A percentile compares a stretch with the other conserved stretches of the same genome.
These are phyloP conservation scores for Mycena metata DNA, from an alignment of 768 basidiomycete genomes.

Conservation along the genomic window DNA sequence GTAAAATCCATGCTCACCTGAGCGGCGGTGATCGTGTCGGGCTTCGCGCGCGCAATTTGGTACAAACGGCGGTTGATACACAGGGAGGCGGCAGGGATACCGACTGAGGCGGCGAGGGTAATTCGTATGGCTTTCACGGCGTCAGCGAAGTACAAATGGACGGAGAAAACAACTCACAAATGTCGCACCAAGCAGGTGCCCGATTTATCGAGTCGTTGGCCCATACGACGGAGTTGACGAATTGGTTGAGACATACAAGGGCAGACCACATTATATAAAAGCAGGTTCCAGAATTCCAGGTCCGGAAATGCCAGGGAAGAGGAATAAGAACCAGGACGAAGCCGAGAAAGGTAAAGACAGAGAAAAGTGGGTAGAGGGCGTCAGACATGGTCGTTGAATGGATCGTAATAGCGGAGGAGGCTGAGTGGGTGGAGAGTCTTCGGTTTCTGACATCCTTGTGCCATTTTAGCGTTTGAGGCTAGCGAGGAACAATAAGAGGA, in stretches of 20 bases:
- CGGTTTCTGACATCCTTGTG: no score
- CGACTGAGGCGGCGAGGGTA: conserved; percentile 57
- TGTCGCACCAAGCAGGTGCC: conserved; percentile 75
- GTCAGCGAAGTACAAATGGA: conserved; percentile 30
- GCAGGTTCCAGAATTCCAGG: conserved; percentile 63
- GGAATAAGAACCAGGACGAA: conserved; percentile 61
- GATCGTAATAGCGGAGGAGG: no score
- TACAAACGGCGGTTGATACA: conserved; percentile 68
- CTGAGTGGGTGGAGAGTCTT: no score
- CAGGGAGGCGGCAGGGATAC: conserved; percentile 60
- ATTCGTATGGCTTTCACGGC: conserved; percentile 61
- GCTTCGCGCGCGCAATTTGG: conserved; percentile 51
- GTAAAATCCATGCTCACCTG: conserved; percentile 50
- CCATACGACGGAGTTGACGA: conserved; percentile 72
- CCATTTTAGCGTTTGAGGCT: no score
- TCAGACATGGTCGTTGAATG: conserved; percentile 18
- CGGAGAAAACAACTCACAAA: conserved; percentile 55
- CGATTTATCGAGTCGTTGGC: conserved; percentile 52
- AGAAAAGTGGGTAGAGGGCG: conserved; percentile 47
- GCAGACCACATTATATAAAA: conserved; percentile 61
- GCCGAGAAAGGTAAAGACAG: conserved; percentile 53
- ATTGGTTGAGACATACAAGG: conserved; percentile 52
- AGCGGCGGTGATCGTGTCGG: conserved; percentile 45
- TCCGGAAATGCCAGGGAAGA: conserved; percentile 62
- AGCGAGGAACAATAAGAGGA: no score